Conservation (phyloP, 2,329 filamentous ascomycete genomes). For the Botryotinia narcissicola region DNA sequence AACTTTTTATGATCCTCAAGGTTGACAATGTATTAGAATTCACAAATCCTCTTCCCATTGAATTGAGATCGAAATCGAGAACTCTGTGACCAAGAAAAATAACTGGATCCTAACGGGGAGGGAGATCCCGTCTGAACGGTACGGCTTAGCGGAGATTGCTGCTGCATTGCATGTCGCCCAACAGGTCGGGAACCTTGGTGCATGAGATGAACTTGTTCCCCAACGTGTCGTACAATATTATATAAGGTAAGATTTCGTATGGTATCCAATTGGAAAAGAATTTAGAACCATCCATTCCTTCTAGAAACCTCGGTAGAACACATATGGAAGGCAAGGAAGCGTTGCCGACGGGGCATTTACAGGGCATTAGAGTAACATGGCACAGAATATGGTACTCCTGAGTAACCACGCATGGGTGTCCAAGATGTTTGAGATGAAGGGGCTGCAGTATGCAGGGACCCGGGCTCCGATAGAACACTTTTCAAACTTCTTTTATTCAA, state of each 20-base stretch:
- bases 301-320: constrained; percentile 22
- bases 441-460: constrained; percentile 19
- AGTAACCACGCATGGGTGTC: constrained; percentile 2
- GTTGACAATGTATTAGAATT: neutral
- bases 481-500: neutral
- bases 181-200: constrained; percentile 15
- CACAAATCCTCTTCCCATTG: neutral
- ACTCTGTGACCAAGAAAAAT: constrained; percentile 8
- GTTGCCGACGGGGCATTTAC: constrained; percentile 13
- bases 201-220: constrained; percentile 12
- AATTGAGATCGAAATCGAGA: constrained; percentile 6
- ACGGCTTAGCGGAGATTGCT: constrained; percentile 19
- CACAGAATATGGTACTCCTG: neutral
- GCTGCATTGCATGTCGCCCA: constrained; percentile 20
- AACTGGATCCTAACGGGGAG: constrained; percentile 6
- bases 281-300: constrained; percentile 11
- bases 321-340: constrained; percentile 17
- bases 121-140: constrained; percentile 16
- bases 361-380: constrained; percentile 8
- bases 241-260: constrained; percentile 14
- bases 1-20: neutral
- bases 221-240: neutral
- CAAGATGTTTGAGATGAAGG: constrained; percentile 20
- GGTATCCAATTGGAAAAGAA: constrained; percentile 1
- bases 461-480: constrained; percentile 13